Conservation (phyloP, 352 stramenopile genomes). For the Pythium plurisporium region DNA sequence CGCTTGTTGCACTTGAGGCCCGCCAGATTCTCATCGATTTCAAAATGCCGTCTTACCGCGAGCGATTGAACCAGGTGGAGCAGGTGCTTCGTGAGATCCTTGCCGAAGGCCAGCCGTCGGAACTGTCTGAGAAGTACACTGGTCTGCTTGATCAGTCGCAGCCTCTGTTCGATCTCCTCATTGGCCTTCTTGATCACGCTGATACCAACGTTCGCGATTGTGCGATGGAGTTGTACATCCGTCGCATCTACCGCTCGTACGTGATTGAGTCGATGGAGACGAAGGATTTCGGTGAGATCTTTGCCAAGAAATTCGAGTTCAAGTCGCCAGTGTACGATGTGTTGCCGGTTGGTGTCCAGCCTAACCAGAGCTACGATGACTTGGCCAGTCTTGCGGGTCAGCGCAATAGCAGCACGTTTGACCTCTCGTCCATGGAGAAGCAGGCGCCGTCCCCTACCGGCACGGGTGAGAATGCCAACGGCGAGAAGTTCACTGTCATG, state of each 20-base stretch:
- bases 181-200: constrained; percentile 70
- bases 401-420: constrained; percentile 49
- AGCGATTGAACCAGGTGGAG: constrained; percentile 83
- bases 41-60: constrained; percentile 94
- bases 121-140: constrained; percentile 53
- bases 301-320: constrained; percentile 87
- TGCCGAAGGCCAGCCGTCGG: constrained; percentile 34
- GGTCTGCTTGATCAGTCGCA: constrained; percentile 77
- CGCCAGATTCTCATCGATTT: constrained; percentile 95
- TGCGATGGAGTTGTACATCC: constrained; percentile 80
- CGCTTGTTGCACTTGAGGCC: constrained; percentile 90
- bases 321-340: constrained; percentile 78
- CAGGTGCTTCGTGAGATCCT: constrained; percentile 68
- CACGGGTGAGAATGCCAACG: constrained; percentile 20
- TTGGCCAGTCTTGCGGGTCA: constrained; percentile 54
- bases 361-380: constrained; percentile 82
- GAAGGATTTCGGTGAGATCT: constrained; percentile 50
- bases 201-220: constrained; percentile 64
- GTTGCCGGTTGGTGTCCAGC: constrained; percentile 64
- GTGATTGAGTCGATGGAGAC: constrained; percentile 80
- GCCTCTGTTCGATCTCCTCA: constrained; percentile 82
- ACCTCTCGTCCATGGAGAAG: constrained; percentile 34
- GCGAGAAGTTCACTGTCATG: constrained; percentile 32
- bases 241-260: constrained; percentile 85
- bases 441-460: constrained; percentile 25